Conservation (phyloP, 306 rosid genomes). For the Castanopsis chinensis region DNA sequence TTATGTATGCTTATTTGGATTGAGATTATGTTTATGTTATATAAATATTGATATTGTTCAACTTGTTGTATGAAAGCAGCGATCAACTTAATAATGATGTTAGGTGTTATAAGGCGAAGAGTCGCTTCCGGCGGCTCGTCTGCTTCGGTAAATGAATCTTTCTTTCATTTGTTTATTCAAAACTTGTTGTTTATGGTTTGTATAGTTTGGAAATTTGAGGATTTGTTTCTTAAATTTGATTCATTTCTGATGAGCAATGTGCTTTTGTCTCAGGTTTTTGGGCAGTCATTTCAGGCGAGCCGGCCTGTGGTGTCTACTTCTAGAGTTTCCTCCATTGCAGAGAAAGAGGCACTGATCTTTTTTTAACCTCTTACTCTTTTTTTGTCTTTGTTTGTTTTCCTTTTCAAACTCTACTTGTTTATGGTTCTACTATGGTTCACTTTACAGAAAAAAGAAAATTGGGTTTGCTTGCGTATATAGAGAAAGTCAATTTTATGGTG, state of each 20-base stretch:
- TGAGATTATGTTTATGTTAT: neutral
- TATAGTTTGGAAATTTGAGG: neutral
- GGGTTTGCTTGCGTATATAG: neutral
- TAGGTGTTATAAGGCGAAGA: constrained; percentile 68
- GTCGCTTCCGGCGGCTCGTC: constrained; percentile 61
- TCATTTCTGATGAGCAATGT: neutral
- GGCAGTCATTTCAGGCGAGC: constrained; percentile 37
- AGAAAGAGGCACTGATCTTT: constrained; percentile 44
- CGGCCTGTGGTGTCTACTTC: constrained; percentile 31
- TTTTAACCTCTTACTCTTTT: neutral
- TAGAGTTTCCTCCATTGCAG: constrained; percentile 45
- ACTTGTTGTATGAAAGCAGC: constrained; percentile 19
- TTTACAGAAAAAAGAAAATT: neutral
- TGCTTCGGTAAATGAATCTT: constrained; percentile 27
- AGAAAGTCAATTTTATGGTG: neutral
- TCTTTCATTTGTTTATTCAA: neutral
- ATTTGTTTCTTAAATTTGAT: neutral
- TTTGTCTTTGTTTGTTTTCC: neutral
- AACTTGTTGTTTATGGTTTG: neutral
- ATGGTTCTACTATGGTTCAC: neutral
- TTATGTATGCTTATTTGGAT: neutral
- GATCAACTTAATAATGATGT: constrained; percentile 32
- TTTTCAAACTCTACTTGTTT: neutral
- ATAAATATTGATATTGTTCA: constrained; percentile 3
- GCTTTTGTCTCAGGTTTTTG: constrained; percentile 36